A percentile compares a stretch with the other conserved stretches of the same genome.
These are phyloP conservation scores for Calocybe gambosa DNA, from an alignment of 1,284 basidiomycete genomes.

Conservation along the genomic window DNA sequence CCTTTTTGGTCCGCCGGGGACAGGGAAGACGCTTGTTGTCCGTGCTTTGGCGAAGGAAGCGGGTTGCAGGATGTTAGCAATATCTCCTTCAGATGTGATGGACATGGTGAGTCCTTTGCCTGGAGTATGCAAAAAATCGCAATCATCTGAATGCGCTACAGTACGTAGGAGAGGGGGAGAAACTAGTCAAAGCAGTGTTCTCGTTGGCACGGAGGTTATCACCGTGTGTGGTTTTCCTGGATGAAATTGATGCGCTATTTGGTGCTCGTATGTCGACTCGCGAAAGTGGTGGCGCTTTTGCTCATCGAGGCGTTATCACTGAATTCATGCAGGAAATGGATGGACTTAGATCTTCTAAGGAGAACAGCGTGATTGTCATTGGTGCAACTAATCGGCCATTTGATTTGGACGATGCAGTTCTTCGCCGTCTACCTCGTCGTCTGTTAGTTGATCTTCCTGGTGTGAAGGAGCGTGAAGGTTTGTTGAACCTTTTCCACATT, in stretches of 20 bases:
- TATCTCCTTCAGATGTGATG: slow-evolving; percentile 83
- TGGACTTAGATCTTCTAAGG: slow-evolving; percentile 75
- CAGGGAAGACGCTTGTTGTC: slow-evolving; percentile 87
- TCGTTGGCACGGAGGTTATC: slow-evolving; percentile 82
- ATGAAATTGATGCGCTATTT: slow-evolving; percentile 93
- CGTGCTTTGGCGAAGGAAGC: slow-evolving; percentile 90
- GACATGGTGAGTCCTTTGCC: slow-evolving; percentile 59
- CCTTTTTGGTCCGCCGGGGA: slow-evolving; percentile 88
- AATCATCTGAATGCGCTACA: slow-evolving; percentile 25
- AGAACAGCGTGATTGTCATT: slow-evolving; percentile 86
- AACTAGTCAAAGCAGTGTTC: slow-evolving; percentile 89
- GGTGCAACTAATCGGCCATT: slow-evolving; percentile 92
- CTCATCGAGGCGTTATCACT: slow-evolving; percentile 80
- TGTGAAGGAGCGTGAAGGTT: slow-evolving; percentile 75
- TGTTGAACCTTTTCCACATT: slow-evolving; percentile 16
- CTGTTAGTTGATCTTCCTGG: slow-evolving; percentile 83
- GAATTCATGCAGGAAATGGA: slow-evolving; percentile 99
- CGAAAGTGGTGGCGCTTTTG: slow-evolving; percentile 77
- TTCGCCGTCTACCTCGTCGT: slow-evolving; percentile 78
- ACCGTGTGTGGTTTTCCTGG: slow-evolving; percentile 93
- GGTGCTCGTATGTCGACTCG: slow-evolving; percentile 80
- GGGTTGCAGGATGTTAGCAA: slow-evolving; percentile 82
- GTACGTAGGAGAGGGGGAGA: slow-evolving; percentile 95
- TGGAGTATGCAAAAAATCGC: not conserved
- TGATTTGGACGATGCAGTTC: slow-evolving; percentile 80